Evolutionary conservation across 2,329 filamentous ascomycete species (phyloP), one percentile per base, ranked within the genome.

Genomic region (Beauveria medogensis): DNA sequence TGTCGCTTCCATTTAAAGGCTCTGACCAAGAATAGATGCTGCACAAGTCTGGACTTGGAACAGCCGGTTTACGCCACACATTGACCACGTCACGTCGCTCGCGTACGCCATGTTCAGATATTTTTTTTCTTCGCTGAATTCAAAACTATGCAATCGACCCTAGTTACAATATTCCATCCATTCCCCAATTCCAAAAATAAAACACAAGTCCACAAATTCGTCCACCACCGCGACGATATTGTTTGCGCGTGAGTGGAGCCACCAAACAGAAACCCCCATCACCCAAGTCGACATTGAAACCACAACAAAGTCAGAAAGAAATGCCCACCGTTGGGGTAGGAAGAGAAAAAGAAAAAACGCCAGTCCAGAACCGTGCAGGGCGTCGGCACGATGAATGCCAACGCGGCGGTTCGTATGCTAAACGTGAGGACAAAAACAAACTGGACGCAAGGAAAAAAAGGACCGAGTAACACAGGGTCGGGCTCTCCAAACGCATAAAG

Each of bases 391-490:
- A 20, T 47, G 12, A 28, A 53, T 44, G 51, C 50, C 28, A 50
- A 48, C 52, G 43, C 59, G 59, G 28, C 5, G 30, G 61, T 58
- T 57, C 63, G 34, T 61, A 65, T 64, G 63, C 61, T 59, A 62
- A 62, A 51, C 60, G 57, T 43, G 52, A 51, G 47, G 51, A 51
- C 24, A 44, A 41, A 10, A 12, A 37, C 18, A 34, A 51, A 47
- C 26, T 26, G 16, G 30, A 48, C 44, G 50, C 51, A 59, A 52
- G 44, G 59, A 37, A 37, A 58, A 18, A 18, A 28, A 34, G 44
- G 6, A 40, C 28, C 50, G n/a, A 20, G 34, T 48, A 47, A 34
- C 4, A 53, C 14, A 44, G n/a, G 26, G 37, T 24, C 34, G 18
- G 26, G n/a, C 10, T 2, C 3, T 37, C 28, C 8, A 10, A 37